A percentile compares a stretch with the other conserved stretches of the same genome.
Evolutionary conservation across 2,329 filamentous ascomycete species (phyloP).

Genomic region (Cladosporium phlei): DNA sequence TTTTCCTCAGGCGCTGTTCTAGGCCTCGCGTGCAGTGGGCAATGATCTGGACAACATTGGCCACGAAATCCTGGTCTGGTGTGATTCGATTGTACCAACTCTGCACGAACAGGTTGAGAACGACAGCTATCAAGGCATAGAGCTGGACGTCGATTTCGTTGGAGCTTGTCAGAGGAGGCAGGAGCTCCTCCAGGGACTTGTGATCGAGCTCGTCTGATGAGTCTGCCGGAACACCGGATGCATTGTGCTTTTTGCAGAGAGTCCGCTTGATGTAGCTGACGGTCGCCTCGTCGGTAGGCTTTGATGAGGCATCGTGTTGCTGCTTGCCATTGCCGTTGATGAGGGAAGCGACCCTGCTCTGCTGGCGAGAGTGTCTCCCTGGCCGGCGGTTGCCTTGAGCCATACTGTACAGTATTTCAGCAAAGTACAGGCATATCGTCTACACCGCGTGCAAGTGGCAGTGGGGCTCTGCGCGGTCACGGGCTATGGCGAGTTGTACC

Average conservation of each 20-base stretch:
- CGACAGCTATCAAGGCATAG: constrained; percentile 85
- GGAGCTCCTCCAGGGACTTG: constrained; percentile 68
- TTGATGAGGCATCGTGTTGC: background rate
- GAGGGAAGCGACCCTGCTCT: constrained; percentile 5
- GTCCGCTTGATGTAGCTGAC: constrained; percentile 74
- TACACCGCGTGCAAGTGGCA: too few species aligned
- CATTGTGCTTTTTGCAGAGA: constrained; percentile 64
- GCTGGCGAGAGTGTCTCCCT: constrained; percentile 12
- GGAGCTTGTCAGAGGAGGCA: constrained; percentile 88
- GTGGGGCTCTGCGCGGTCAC: too few species aligned
- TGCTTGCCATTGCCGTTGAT: background rate
- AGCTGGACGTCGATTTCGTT: constrained; percentile 91
- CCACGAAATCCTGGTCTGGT: constrained; percentile 79
- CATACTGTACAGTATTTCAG: constrained; percentile 19
- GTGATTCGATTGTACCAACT: constrained; percentile 93
- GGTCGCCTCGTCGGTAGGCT: constrained; percentile 67
- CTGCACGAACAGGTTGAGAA: constrained; percentile 85
- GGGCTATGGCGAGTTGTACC: too few species aligned
- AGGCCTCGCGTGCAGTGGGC: constrained; percentile 85
- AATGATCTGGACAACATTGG: constrained; percentile 83
- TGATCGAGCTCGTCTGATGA: constrained; percentile 31
- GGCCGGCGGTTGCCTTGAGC: constrained; percentile 21
- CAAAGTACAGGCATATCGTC: background rate
- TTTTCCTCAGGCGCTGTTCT: constrained; percentile 75
- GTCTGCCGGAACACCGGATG: constrained; percentile 3